Conservation (phyloP, 1,284 basidiomycete genomes). For the Papiliotrema nemorosa region DNA sequence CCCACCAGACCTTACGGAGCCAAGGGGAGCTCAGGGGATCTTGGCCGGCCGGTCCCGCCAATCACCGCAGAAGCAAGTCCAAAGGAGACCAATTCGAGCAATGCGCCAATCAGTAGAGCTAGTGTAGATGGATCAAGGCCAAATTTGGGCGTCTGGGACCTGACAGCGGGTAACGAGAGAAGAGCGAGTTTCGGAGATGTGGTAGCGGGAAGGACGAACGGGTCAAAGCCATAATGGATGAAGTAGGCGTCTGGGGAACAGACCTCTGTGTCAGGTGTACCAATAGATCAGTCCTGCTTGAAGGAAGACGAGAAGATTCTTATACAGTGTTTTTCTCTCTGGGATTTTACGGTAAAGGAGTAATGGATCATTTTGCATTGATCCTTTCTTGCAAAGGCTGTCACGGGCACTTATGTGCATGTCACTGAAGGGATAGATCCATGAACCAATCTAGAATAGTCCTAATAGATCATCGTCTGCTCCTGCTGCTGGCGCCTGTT, state of each 20-base stretch:
- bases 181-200: slow-evolving; percentile 39
- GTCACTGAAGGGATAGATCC: not conserved
- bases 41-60: too few species aligned
- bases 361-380: not conserved
- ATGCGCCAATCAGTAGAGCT: not conserved
- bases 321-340: not conserved
- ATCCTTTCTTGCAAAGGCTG: not conserved
- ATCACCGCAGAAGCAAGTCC: too few species aligned
- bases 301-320: not conserved
- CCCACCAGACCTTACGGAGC: not conserved
- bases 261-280: not conserved
- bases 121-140: slow-evolving; percentile 29
- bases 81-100: too few species aligned
- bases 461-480: slow-evolving; percentile 47
- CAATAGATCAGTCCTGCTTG: not conserved
- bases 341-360: not conserved
- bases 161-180: slow-evolving; percentile 20
- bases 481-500: slow-evolving; percentile 3
- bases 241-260: not conserved
- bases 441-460: slow-evolving; percentile 44
- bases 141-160: slow-evolving; percentile 8
- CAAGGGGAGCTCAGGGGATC: too few species aligned
- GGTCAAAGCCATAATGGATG: not conserved
- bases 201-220: slow-evolving; percentile 1
- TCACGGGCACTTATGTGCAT: not conserved